Percentiles rank a stretch among this genome's conserved stretches.
phyloP scores from a whole-genome alignment of 495 filamentous ascomycete species.

The Elaphomyces granulatus region DNA sequence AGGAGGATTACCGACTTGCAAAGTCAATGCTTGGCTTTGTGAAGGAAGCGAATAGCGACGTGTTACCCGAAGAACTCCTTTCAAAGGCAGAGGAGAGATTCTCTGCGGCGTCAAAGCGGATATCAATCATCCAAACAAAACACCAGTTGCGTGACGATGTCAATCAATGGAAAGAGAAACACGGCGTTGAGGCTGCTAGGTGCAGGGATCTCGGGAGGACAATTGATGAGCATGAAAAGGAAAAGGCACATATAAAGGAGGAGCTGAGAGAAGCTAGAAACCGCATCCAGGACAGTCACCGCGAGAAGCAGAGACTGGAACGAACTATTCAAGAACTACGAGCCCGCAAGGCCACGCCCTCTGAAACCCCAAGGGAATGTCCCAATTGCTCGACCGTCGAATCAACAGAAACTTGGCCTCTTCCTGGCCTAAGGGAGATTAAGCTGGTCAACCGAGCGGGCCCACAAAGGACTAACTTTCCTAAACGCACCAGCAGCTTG shows the following conservation, averaged over 20 bases:
- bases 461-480: conserved; percentile 40
- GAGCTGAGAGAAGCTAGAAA: conserved; percentile 51
- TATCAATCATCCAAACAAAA: conserved; percentile 52
- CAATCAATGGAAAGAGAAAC: conserved; percentile 60
- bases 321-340: conserved; percentile 63
- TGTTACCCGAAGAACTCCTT: conserved; percentile 37
- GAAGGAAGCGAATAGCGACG: conserved; percentile 16
- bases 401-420: conserved; percentile 8
- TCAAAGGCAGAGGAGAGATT: conserved; percentile 54
- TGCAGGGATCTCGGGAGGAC: conserved; percentile 50
- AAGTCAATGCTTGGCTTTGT: conserved; percentile 47
- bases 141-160: conserved; percentile 65
- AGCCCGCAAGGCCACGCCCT: conserved; percentile 27
- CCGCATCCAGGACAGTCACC: conserved; percentile 53
- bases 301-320: conserved; percentile 74
- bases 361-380: conserved; percentile 18
- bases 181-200: conserved; percentile 56
- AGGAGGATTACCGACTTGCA: conserved; percentile 68
- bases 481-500: conserved; percentile 53
- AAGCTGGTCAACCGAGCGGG: conserved; percentile 59
- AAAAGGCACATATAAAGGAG: conserved; percentile 52
- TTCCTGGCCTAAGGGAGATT: conserved; percentile 63
- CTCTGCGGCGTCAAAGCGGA: conserved; percentile 28
- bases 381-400: conserved; percentile 22
- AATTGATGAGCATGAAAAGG: conserved; percentile 58